Evolutionary conservation across 176 grass and related monocot genomes (phyloP).

Genomic region (Triticum aestivum): DNA sequence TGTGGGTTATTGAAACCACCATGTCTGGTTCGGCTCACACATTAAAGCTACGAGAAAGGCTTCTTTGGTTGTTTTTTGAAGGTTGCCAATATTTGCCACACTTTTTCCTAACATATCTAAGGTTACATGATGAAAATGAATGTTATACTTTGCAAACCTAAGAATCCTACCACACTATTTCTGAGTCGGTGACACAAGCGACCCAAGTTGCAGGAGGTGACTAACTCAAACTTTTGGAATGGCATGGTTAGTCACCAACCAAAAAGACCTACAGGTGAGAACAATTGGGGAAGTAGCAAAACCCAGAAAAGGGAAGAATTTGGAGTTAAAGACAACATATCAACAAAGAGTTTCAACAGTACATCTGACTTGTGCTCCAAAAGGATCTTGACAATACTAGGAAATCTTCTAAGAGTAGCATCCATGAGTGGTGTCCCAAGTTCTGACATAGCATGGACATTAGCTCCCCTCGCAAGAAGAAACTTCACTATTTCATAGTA

Average conservation of each 20-base stretch:
- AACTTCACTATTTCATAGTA: conserved; percentile 26
- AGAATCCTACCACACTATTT: no score
- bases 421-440: no score
- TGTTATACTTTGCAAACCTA: no score
- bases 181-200: no score
- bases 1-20: not conserved
- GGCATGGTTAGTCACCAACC: no score
- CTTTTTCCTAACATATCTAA: no score
- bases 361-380: not conserved
- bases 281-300: not conserved
- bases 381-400: conserved; percentile 29
- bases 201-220: no score
- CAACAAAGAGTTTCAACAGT: not conserved
- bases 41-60: not conserved
- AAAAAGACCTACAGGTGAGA: not conserved
- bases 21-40: not conserved
- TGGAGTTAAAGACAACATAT: not conserved
- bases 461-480: conserved; percentile 42
- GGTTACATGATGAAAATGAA: no score
- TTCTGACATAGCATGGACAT: no score
- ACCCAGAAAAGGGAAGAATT: not conserved
- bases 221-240: no score
- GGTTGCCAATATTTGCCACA: no score
- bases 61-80: no score
- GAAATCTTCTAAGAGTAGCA: conserved; percentile 21